Evolutionary conservation across 2,329 filamentous ascomycete species (phyloP).

Genomic region (Orbilia blumenaviensis): DNA sequence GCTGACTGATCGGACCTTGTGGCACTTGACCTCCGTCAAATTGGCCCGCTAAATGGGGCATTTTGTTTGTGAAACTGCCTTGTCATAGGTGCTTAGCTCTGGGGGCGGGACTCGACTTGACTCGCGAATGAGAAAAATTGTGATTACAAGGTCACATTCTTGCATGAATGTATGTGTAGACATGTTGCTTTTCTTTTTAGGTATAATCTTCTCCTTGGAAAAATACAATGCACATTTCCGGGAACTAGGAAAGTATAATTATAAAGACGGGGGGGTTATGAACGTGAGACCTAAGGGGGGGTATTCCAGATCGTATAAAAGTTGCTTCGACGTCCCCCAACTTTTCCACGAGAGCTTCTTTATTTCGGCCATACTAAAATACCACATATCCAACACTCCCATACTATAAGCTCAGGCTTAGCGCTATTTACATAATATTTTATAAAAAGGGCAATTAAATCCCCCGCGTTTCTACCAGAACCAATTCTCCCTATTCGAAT

Average conservation of each 20-base stretch:
- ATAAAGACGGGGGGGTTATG: not conserved
- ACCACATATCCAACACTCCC: conserved; percentile 19
- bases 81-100: too few species aligned
- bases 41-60: conserved; percentile 2
- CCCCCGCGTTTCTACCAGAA: not conserved
- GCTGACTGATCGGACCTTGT: conserved; percentile 19
- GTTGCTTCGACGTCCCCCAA: not conserved
- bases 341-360: not conserved
- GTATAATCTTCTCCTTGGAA: conserved; percentile 22
- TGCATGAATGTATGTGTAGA: not conserved
- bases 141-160: conserved; percentile 40
- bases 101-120: not conserved
- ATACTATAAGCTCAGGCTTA: not conserved
- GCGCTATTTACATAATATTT: not conserved
- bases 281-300: not conserved
- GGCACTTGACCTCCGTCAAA: conserved; percentile 4
- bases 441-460: not conserved
- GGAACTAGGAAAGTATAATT: not conserved
- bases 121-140: conserved; percentile 18
- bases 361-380: conserved; percentile 15
- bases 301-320: conserved; percentile 41
- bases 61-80: not conserved
- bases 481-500: not conserved
- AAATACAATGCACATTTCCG: conserved; percentile 16
- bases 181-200: conserved; percentile 6